These are phyloP conservation scores for Hericium erinaceus DNA, from an alignment of 768 basidiomycete genomes.

Conservation along the genomic window DNA sequence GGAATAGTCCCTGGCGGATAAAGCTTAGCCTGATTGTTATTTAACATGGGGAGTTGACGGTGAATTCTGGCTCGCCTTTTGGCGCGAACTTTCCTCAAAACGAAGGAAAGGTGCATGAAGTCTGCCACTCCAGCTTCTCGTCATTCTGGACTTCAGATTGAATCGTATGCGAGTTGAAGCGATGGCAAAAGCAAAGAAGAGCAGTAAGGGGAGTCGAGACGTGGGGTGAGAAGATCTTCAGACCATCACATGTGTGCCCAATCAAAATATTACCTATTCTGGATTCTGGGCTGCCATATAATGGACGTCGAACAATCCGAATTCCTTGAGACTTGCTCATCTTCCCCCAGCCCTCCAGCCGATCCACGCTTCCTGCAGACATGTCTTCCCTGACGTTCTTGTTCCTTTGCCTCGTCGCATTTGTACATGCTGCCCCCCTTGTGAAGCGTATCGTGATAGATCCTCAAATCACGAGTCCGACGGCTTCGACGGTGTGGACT, in stretches of 20 bases:
- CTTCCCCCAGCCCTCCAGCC: background rate
- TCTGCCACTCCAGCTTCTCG: no score
- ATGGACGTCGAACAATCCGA: background rate
- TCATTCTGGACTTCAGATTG: no score
- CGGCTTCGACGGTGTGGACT: slow-evolving; percentile 26
- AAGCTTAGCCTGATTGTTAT: no score
- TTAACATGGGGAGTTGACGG: no score
- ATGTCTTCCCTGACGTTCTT: slow-evolving; percentile 1
- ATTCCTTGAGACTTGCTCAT: background rate
- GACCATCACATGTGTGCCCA: background rate
- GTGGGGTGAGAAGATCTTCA: background rate
- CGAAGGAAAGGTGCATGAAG: no score
- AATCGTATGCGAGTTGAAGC: no score
- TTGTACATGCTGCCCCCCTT: slow-evolving; percentile 6
- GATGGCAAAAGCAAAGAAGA: no score
- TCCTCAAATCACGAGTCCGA: slow-evolving; percentile 34
- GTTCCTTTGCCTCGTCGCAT: background rate
- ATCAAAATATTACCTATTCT: background rate
- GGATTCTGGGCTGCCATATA: background rate
- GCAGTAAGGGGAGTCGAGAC: background rate
- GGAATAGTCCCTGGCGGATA: no score
- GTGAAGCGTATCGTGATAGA: slow-evolving; percentile 7
- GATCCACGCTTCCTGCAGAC: background rate
- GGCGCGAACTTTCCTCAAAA: no score
- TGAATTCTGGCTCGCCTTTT: no score